phyloP scores from a whole-genome alignment of 2,329 filamentous ascomycete genomes.

The Dendryphion nanum region DNA sequence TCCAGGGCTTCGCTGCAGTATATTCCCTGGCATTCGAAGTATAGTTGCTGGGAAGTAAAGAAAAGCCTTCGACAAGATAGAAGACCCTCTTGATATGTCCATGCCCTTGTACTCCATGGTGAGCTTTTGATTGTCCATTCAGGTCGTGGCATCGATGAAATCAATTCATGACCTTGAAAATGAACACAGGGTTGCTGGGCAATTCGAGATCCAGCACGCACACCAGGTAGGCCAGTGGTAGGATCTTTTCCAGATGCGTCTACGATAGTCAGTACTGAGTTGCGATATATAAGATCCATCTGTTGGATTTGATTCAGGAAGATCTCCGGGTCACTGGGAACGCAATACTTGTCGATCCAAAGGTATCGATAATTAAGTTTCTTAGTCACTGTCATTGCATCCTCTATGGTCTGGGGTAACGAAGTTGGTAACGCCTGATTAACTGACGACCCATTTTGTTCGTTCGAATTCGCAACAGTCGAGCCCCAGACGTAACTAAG shows the following conservation, averaged over 20 bases:
- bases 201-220: not conserved
- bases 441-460: no score
- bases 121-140: conserved; percentile 4
- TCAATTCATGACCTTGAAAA: not conserved
- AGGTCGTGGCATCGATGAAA: not conserved
- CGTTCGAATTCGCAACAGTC: no score
- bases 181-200: not conserved
- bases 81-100: conserved; percentile 14
- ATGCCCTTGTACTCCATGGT: conserved; percentile 12
- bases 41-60: conserved; percentile 12
- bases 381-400: conserved; percentile 3
- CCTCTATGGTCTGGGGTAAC: not conserved
- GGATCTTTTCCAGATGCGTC: conserved; percentile 5
- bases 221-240: conserved; percentile 6
- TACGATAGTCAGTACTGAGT: conserved; percentile 7
- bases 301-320: not conserved
- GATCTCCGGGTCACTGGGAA: conserved; percentile 5
- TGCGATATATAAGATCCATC: conserved; percentile 10
- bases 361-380: conserved; percentile 6
- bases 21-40: conserved; percentile 14
- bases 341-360: conserved; percentile 12
- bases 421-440: no score
- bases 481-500: no score
- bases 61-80: conserved; percentile 10
- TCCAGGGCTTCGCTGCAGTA: conserved; percentile 10